Evolutionary conservation across 192 early-diverging fungal species (phyloP).

Genomic region (Linnemannia schmuckeri): DNA sequence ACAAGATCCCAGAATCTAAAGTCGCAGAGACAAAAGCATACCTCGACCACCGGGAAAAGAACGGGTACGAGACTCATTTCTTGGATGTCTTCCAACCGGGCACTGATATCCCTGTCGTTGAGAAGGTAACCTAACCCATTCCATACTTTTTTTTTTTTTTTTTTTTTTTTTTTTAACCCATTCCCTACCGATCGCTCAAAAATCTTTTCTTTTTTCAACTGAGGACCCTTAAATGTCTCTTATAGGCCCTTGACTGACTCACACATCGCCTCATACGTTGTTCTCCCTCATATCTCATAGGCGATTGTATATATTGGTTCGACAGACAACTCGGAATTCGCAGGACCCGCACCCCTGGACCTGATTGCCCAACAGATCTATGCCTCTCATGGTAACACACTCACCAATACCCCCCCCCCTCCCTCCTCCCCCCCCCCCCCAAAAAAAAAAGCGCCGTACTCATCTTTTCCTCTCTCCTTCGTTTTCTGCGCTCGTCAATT

Average conservation of each 20-base stretch:
- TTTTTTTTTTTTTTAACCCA: no score
- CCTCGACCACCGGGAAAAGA: conserved; percentile 91
- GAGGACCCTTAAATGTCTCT: background rate
- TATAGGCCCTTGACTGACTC: no score
- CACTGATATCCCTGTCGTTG: conserved; percentile 57
- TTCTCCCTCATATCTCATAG: conserved; percentile 15
- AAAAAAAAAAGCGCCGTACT: background rate
- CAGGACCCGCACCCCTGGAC: conserved; percentile 73
- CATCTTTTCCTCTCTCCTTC: background rate
- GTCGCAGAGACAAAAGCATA: conserved; percentile 77
- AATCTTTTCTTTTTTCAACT: background rate
- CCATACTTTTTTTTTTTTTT: no score
- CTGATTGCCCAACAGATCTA: conserved; percentile 77
- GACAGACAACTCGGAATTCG: conserved; percentile 82
- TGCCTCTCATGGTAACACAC: conserved; percentile 61
- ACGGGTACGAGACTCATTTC: conserved; percentile 82
- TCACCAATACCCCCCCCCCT: no score
- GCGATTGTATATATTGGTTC: conserved; percentile 88
- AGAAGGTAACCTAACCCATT: conserved; percentile 54
- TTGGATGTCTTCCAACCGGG: conserved; percentile 71
- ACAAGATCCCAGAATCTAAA: conserved; percentile 76
- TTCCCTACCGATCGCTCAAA: background rate
- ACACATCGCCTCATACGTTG: background rate
- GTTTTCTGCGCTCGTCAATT: background rate
- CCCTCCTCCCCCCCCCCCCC: no score